Evolutionary conservation across 352 stramenopile genomes (phyloP), one percentile per base, ranked within the genome.

Genomic region (Globisporangium spiculum): DNA sequence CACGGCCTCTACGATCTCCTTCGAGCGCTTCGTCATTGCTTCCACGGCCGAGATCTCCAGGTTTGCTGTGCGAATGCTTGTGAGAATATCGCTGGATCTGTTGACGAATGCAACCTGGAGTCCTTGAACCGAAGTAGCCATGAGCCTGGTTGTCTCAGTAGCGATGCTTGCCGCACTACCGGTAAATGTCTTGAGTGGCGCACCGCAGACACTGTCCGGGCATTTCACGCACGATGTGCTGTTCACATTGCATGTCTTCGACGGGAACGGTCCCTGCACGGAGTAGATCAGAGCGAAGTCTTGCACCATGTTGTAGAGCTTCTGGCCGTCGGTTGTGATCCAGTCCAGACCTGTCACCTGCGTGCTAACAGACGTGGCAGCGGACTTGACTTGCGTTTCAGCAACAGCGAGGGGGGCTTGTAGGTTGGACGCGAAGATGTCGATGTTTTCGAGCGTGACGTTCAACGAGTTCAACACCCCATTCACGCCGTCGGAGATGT

Each of bases 391-490:
- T 48, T 88, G 73, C n/a, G 75, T 59, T 4, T 75, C 67, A 12
- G 81, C 80, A 22, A 67, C 68, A n/a, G 72, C 65, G 3, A 94
- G 71, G 1, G 87, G 85, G 8, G 70, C 72, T 34, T 86, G 63
- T 24, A 93, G 61, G 67, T 94, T 93, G 34, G 44, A 58, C 22
- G 88, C 78, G 50, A 92, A 92, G 44, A 92, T 89, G 34, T 91
- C 84, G 24, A 90, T 77, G 63, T 94, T 92, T 63, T 83, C 78
- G n/a, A 94, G 63, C 24, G 83, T 91, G 20, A 79, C 79, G 46
- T 86, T 89, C 20, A 93, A 63, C 55, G 84, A 91, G 62, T 89
- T 75, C 24, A 94, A 66, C 30, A 94, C 77, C 1, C 77, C 76
- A 26, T 81, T 72, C 22, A 93, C 67, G 18, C 81, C 80, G 46